phyloP scores from a whole-genome alignment of 371 early-diverging fungal species.

The Entomophthora muscae region DNA sequence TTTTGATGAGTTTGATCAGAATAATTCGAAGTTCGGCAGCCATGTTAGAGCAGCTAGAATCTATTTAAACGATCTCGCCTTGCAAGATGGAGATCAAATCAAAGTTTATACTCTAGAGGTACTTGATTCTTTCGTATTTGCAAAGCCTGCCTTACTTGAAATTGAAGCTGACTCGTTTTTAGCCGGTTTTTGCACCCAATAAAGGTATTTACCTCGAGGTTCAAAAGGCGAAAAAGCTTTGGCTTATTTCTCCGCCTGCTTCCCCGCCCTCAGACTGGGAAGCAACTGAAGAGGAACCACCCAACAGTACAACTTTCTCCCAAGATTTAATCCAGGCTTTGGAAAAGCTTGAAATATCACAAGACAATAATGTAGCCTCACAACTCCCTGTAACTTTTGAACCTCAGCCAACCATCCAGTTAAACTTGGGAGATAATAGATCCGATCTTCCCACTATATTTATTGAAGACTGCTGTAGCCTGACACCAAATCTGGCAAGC shows the following conservation, averaged over 20 bases:
- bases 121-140: not conserved
- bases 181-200: not conserved
- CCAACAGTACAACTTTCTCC: not conserved
- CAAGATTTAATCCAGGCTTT: not conserved
- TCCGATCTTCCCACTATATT: too few relatives aligned
- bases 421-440: too few relatives aligned
- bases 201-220: not conserved
- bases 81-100: not conserved
- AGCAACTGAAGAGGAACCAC: not conserved
- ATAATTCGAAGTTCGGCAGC: not conserved
- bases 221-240: not conserved
- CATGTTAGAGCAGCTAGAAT: not conserved
- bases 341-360: too few relatives aligned
- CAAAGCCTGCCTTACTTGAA: too few relatives aligned
- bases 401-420: too few relatives aligned
- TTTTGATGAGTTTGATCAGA: not conserved
- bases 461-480: too few relatives aligned
- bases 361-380: too few relatives aligned
- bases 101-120: not conserved
- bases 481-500: too few relatives aligned
- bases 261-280: not conserved
- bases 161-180: not conserved
- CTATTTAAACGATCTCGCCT: not conserved
- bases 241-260: conserved; percentile 1
- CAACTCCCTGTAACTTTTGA: too few relatives aligned